Evolutionary conservation across 306 rosid species (phyloP).

Genomic region (Abrus pulchellus): DNA sequence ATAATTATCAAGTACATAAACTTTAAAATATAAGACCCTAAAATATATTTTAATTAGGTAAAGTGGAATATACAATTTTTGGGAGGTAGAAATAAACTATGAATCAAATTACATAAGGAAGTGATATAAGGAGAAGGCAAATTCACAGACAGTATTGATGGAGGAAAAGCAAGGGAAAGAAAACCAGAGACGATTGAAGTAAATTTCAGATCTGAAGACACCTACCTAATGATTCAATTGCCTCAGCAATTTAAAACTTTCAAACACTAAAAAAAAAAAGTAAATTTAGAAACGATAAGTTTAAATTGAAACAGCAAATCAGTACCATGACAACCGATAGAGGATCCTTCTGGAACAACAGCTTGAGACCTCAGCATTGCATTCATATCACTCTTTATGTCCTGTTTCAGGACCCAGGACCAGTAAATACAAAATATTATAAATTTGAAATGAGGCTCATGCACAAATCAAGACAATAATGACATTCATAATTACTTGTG

Average conservation of each 20-base stretch:
- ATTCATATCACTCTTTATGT: slow-evolving; percentile 57
- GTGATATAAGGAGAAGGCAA: background rate
- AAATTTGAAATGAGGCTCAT: background rate
- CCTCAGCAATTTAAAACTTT: slow-evolving; percentile 18
- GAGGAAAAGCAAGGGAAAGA: slow-evolving; percentile 3
- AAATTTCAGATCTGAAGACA: slow-evolving; percentile 6
- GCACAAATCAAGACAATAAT: slow-evolving; percentile 40
- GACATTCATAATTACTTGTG: slow-evolving; percentile 52
- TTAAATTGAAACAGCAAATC: slow-evolving; percentile 25
- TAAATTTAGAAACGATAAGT: slow-evolving; percentile 20
- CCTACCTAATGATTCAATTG: background rate
- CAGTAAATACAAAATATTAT: slow-evolving; percentile 33
- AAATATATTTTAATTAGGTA: background rate
- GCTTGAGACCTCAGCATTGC: slow-evolving; percentile 55
- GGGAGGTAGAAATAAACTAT: background rate
- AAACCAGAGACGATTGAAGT: slow-evolving; percentile 4
- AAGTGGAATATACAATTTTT: background rate
- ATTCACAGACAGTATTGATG: background rate
- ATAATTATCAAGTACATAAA: slow-evolving; percentile 1
- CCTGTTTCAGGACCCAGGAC: slow-evolving; percentile 62
- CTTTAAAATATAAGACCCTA: background rate
- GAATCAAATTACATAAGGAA: background rate
- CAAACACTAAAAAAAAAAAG: slow-evolving; percentile 15
- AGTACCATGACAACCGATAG: slow-evolving; percentile 54
- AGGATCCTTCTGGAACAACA: slow-evolving; percentile 57